Evolutionary conservation across 768 basidiomycete species (phyloP).

Genomic region (Scleroderma citrinum): DNA sequence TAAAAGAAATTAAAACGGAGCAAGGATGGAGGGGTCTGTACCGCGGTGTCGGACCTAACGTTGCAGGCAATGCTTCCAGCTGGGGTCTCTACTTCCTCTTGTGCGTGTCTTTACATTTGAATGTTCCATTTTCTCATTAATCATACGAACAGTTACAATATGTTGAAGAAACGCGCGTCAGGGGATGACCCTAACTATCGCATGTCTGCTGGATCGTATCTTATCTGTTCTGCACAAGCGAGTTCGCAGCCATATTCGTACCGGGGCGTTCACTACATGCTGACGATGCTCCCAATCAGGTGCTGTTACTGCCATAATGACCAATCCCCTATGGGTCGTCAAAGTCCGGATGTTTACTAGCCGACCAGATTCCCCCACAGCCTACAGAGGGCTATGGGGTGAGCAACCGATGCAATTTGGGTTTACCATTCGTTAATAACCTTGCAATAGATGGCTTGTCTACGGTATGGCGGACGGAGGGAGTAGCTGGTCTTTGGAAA

Average conservation of each 20-base stretch:
- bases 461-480: constrained; percentile 68
- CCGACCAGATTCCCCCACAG: constrained; percentile 50
- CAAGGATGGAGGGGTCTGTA: constrained; percentile 87
- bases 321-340: constrained; percentile 97
- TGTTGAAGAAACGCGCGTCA: constrained; percentile 78
- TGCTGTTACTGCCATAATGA: constrained; percentile 87
- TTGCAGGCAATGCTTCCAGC: constrained; percentile 91
- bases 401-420: constrained; percentile 5
- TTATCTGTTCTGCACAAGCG: constrained; percentile 91
- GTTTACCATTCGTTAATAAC: background rate
- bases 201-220: constrained; percentile 72
- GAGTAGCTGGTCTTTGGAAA: constrained; percentile 72
- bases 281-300: constrained; percentile 43
- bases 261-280: constrained; percentile 3
- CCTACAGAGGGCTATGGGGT: constrained; percentile 82
- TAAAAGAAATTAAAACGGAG: constrained; percentile 64
- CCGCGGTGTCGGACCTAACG: constrained; percentile 83
- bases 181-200: constrained; percentile 58
- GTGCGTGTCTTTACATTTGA: constrained; percentile 45
- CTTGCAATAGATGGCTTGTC: constrained; percentile 57
- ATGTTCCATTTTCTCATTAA: constrained; percentile 1
- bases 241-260: constrained; percentile 58
- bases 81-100: constrained; percentile 99
- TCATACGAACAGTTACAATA: constrained; percentile 66
- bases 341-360: constrained; percentile 97